Conservation (phyloP, 208 protist genomes). For the Angomonas deanei region DNA sequence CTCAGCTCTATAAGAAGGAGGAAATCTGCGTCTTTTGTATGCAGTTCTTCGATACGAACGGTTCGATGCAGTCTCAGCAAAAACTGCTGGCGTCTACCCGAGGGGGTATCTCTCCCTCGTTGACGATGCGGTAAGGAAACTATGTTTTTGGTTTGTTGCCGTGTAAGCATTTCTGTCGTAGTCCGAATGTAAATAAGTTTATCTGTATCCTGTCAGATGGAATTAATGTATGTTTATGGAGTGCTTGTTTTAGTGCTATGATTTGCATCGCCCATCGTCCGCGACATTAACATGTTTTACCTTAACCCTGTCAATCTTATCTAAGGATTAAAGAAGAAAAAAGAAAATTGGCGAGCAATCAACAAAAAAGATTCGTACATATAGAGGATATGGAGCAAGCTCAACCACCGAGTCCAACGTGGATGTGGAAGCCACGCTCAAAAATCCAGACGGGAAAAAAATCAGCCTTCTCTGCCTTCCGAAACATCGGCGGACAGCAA, state of each 20-base stretch:
- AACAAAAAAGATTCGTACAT: not conserved
- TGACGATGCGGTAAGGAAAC: constrained; percentile 69
- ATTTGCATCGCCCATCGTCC: no score
- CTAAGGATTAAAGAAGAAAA: not conserved
- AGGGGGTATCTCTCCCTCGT: constrained; percentile 68
- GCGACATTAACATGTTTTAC: no score
- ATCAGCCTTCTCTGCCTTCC: constrained; percentile 26
- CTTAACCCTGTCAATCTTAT: not conserved
- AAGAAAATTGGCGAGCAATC: not conserved
- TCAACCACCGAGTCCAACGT: no score
- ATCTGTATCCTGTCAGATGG: no score
- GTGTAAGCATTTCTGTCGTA: not conserved
- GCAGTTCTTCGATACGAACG: constrained; percentile 91
- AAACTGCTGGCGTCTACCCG: constrained; percentile 84
- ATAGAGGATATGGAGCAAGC: no score
- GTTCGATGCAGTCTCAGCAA: constrained; percentile 80
- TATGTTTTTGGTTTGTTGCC: not conserved
- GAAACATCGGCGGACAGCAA: constrained; percentile 34
- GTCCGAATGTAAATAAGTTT: constrained; percentile 1
- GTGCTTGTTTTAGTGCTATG: not conserved
- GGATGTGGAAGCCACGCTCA: constrained; percentile 75
- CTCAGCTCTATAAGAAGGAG: constrained; percentile 88
- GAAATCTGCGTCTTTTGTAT: constrained; percentile 93
- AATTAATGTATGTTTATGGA: constrained; percentile 2
- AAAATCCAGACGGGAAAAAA: constrained; percentile 19